Base-by-base conservation (phyloP, 2,329 filamentous ascomycete species). In the Aspergillus alliaceus region DNA sequence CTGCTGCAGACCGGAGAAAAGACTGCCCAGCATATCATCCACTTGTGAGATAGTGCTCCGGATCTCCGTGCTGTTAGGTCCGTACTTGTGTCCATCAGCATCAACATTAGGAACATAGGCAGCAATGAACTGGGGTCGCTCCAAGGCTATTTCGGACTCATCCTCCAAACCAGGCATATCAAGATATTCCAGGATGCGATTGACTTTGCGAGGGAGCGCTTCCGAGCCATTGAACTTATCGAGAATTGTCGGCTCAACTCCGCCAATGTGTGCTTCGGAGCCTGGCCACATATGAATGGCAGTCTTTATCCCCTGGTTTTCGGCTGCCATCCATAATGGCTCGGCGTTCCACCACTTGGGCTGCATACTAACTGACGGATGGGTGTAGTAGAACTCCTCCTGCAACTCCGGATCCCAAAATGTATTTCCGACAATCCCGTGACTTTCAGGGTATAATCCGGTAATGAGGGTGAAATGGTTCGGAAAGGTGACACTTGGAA, bases 221-320 rank as follows among this genome's bases (percentile, higher is more conserved):
- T 97, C 93, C 0, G 88, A 84, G 8, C 86, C 87, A 64, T 96
- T 93, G 77, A 85, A 99, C 66, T 86, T 88, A 77, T 98, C 95
- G 49, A 98, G 73, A 67, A 91, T 91, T 9, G 86, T 87, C 2
- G 93, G 91, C 61, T 93, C 87, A 18, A 87, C 79, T n/a, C 82
- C 80, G 12, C 86, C 81, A 59, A 96, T 89, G 71, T 91, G 88
- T 6, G 93, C 93, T 76, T 99, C 95, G 42, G 90, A 96, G 2
- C 95, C 95, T 1, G 95, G 95, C 95, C 95, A 99, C 95, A 99
- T 99, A 72, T 99, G 95, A 25, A 99, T 86, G 1, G 91, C 95
- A 29, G 88, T 86, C 56, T 85, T 84, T 31, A 96, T 80, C 6
- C 89, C 89, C 64, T 91, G 89, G 56, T 84, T 85, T 77, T 98